Evolutionary conservation across 768 basidiomycete genomes (phyloP).

Genomic region (Paxillus involutus): DNA sequence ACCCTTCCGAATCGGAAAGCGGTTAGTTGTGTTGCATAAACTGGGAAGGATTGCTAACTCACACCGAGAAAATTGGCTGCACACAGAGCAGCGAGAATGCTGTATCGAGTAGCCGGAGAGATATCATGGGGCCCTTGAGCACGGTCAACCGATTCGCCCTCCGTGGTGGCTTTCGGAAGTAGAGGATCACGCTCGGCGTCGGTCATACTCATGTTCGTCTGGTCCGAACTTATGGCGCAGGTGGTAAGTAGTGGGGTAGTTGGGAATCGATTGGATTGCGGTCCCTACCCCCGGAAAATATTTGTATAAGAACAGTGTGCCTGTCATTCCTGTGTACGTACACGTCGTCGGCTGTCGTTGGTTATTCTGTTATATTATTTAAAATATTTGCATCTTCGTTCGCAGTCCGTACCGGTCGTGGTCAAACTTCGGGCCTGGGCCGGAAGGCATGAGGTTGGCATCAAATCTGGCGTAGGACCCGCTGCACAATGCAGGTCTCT

Average conservation of each 20-base stretch:
- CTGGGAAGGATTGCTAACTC: slow-evolving; percentile 19
- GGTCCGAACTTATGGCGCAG: background rate
- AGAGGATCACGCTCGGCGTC: slow-evolving; percentile 29
- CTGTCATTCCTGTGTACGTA: no score
- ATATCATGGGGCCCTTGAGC: slow-evolving; percentile 59
- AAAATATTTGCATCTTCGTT: no score
- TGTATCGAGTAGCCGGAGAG: slow-evolving; percentile 52
- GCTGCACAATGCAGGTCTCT: no score
- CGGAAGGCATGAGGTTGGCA: no score
- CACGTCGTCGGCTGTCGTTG: no score
- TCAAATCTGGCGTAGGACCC: no score
- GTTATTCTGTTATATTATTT: no score
- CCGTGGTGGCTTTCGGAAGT: slow-evolving; percentile 5
- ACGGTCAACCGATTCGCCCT: background rate
- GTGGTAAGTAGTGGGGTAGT: no score
- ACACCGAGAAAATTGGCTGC: slow-evolving; percentile 70
- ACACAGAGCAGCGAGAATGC: slow-evolving; percentile 71
- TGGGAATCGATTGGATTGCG: no score
- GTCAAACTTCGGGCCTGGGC: no score
- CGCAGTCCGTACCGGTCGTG: no score
- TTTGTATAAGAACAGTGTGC: background rate
- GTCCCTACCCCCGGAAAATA: no score
- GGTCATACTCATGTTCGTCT: slow-evolving; percentile 1
- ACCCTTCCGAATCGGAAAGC: background rate
- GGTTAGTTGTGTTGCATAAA: background rate